Evolutionary conservation across 83 land plant species (phyloP), one percentile per base, ranked within the genome.

Genomic region (Picea abies): DNA sequence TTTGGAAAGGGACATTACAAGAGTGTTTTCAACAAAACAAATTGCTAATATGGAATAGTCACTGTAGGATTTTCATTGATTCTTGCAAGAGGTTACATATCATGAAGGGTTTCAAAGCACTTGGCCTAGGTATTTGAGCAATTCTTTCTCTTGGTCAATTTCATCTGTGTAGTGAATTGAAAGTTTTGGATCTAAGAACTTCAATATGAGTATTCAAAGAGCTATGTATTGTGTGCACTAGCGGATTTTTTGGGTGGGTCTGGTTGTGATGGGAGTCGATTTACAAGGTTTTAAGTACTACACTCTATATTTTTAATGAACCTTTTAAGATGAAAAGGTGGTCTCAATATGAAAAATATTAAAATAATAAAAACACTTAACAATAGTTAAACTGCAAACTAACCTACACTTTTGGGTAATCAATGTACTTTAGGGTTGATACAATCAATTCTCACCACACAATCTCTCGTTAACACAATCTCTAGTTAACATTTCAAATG

Each of bases 101-200:
- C 79, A 92, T 92, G 92, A 92, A 92, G 85, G 87, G 96, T 37
- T 87, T 91, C 63, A 93, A 94, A 82, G 92, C 94, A 67, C 88
- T 92, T 87, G 90, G 92, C 71, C 86, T 93, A 75, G 94, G 96
- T 93, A 37, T 35, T 41, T 35, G 20, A 41, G 19, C 39, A 9
- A 72, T 20, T 41, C 76, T 41, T 6, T 41, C 11, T 47, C n/a
- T 5, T 72, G 23, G 25, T 11, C 76, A 72, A 22, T 72, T 20
- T 8, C 76, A 72, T 32, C 7, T 20, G 15, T 71, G n/a, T 7
- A 19, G 44, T 71, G 5, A 17, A 71, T 39, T 67, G 12, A 37
- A 20, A 23, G 68, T 22, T 65, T 12, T 23, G 20, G 9, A 5
- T 39, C 10, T 71, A 47, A 20, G 17, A 71, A 4, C 23, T 71